These are phyloP conservation scores for Tetrastigma voinierianum DNA, from an alignment of 164 flowering plant genomes.

Conservation along the genomic window DNA sequence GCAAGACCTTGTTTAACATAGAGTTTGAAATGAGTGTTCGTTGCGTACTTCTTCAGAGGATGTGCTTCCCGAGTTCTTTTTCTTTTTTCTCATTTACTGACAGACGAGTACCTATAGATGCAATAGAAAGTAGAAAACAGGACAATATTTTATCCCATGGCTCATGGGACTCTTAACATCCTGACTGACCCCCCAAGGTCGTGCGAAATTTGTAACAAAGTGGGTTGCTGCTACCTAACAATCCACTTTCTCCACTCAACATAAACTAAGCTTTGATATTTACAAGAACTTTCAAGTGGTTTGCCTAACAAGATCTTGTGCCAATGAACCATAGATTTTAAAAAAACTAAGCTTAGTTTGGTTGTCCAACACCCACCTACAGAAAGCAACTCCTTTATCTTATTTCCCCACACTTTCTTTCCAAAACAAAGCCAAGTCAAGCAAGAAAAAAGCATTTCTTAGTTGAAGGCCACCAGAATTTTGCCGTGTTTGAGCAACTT, in stretches of 20 bases:
- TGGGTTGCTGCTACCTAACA: neutral
- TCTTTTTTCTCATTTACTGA: too few relatives aligned
- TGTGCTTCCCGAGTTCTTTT: too few relatives aligned
- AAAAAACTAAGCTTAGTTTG: neutral
- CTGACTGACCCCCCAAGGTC: neutral
- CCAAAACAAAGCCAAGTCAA: neutral
- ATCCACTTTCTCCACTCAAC: slow-evolving; percentile 1
- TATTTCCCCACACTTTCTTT: neutral
- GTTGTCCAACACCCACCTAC: neutral
- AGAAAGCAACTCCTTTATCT: neutral
- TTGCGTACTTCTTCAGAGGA: too few relatives aligned
- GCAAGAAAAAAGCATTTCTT: neutral
- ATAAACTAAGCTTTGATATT: neutral
- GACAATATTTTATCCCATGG: neutral
- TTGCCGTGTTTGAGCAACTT: neutral
- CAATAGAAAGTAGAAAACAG: too few relatives aligned
- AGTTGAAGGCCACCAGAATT: neutral
- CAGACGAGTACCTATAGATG: too few relatives aligned
- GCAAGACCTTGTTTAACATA: too few relatives aligned
- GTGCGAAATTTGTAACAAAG: neutral
- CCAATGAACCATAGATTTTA: neutral
- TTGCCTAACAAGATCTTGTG: neutral
- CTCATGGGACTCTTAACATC: neutral
- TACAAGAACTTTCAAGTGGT: neutral
- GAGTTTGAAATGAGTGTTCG: too few relatives aligned